Evolutionary conservation across 768 basidiomycete genomes (phyloP), one percentile per base, ranked within the genome.

Genomic region (Terana coerulea): DNA sequence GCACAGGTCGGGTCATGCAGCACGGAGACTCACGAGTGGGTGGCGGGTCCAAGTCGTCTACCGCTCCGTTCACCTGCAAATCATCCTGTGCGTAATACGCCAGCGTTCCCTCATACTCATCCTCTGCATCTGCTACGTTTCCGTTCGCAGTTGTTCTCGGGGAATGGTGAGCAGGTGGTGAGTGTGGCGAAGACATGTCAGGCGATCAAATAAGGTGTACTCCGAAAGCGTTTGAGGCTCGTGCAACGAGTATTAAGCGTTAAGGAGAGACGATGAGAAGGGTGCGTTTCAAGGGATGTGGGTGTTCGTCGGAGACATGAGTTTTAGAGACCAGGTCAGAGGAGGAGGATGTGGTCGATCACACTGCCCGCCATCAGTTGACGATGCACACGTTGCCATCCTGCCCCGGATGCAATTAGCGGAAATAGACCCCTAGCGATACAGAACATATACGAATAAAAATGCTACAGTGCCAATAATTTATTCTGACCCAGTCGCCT

Each of bases 81-180:
- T 54, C 53, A 30, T 49, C 53, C 42, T 54, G 47, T 11, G 48
- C 28, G 37, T 54, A 50, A 40, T 50, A 54, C 7, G 53, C 53
- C 11, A 54, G 53, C 22, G 47, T 22, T 9, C 31, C 47, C 21
- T 49, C 34, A 41, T 42, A 48, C 41, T 35, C 26, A 26, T 54
- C 41, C 19, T 28, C 41, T 15, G 40, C 47, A 26, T 17, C 12
- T 21, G 53, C 45, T 46, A 19, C 34, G 29, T 41, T 50, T 41
- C 9, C 45, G 45, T n/a, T 48, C 17, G 26, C 24, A 31, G 10
- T 39, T 34, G n/a, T n/a, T n/a, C n/a, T n/a, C 41, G 15, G 29
- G 28, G 26, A n/a, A 33, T 31, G 29, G 17, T 47, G 30, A 21
- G 30, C 45, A 47, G 45, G 28, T 7, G 30, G 45, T 30, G 37